A percentile compares a stretch with the other conserved stretches of the same genome.
phyloP scores from a whole-genome alignment of 768 basidiomycete genomes.

The Phylloporus scabripes region DNA sequence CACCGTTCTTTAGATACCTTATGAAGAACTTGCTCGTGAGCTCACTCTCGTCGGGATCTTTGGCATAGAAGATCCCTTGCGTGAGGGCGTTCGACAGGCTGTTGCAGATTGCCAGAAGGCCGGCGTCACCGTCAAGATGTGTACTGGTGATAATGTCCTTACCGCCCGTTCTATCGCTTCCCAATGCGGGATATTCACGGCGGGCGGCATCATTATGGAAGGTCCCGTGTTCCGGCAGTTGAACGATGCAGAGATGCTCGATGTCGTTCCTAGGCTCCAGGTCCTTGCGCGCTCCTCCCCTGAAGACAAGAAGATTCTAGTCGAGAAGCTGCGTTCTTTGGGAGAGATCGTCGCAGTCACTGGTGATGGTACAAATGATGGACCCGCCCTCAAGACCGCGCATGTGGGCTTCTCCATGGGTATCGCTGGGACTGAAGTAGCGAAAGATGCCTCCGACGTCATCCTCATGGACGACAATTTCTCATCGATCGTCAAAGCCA shows the following conservation, averaged over 20 bases:
- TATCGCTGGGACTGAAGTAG: conserved; percentile 94
- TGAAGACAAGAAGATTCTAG: conserved; percentile 92
- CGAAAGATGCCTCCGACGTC: conserved; percentile 98
- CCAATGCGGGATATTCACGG: conserved; percentile 92
- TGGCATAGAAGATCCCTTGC: conserved; percentile 95
- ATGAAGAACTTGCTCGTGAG: conserved; percentile 60
- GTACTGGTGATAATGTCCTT: conserved; percentile 95
- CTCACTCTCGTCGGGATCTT: conserved; percentile 85
- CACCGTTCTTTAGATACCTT: conserved; percentile 49
- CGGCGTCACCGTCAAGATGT: conserved; percentile 96
- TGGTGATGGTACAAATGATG: conserved; percentile 98
- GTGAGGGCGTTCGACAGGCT: conserved; percentile 83
- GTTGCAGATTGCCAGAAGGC: conserved; percentile 84
- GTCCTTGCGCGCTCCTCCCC: conserved; percentile 97
- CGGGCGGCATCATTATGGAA: conserved; percentile 97
- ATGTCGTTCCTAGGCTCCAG: conserved; percentile 87
- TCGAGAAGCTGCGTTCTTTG: conserved; percentile 77
- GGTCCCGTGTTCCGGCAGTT: conserved; percentile 89
- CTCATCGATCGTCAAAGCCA: conserved; percentile 91
- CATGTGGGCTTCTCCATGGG: conserved; percentile 98
- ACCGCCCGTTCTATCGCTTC: conserved; percentile 94
- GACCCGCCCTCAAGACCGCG: conserved; percentile 91
- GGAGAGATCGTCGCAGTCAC: conserved; percentile 95
- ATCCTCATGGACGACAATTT: conserved; percentile 99
- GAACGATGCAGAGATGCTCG: conserved; percentile 59